These are phyloP conservation scores for Fusarium veterinarium DNA, from an alignment of 2,329 filamentous ascomycete genomes.

Conservation along the genomic window DNA sequence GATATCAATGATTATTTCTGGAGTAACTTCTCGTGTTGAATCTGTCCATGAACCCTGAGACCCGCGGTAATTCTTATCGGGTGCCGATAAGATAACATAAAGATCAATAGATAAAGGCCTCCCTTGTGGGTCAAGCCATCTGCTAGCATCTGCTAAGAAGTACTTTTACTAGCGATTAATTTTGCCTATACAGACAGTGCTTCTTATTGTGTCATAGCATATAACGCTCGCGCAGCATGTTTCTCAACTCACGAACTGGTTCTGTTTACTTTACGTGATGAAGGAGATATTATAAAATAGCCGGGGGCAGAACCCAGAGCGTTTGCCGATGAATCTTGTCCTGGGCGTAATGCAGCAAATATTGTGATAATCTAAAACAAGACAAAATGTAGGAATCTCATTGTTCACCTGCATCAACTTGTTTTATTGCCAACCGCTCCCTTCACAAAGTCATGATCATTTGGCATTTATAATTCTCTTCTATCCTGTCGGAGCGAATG, in stretches of 20 bases:
- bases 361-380: accelerated
- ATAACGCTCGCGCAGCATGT: not conserved
- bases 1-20: not conserved
- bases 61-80: not conserved
- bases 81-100: not conserved
- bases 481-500: accelerated
- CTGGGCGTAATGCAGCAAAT: not conserved
- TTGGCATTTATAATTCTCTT: accelerated
- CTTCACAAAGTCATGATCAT: not conserved
- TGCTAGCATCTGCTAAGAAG: not conserved
- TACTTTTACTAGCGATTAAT: accelerated
- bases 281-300: accelerated
- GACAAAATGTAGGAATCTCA: accelerated
- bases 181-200: not conserved
- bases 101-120: accelerated
- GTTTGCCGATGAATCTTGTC: accelerated
- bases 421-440: accelerated
- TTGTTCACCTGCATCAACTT: accelerated
- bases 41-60: not conserved
- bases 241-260: not conserved
- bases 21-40: not conserved
- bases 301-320: accelerated
- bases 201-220: not conserved
- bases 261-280: not conserved
- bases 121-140: not conserved